These are phyloP conservation scores for Fusarium sp. DNA, from an alignment of 2,329 filamentous ascomycete species.

Conservation along the genomic window DNA sequence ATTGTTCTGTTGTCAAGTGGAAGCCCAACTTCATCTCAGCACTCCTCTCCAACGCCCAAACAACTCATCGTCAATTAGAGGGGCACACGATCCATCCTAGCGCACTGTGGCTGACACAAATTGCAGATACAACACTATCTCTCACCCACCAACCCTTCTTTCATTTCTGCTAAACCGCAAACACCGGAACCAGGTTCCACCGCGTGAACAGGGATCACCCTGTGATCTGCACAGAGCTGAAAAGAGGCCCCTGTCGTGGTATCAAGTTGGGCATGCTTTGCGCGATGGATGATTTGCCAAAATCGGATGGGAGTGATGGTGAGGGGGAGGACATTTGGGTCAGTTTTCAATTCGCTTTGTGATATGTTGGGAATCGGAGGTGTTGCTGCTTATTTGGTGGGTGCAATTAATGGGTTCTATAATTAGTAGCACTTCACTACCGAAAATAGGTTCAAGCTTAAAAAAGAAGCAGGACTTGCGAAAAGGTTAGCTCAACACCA, in stretches of 20 bases:
- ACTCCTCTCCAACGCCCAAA: not conserved
- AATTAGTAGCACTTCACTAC: not conserved
- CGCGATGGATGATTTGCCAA: conserved; percentile 1
- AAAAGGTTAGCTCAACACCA: no score
- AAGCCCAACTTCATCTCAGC: not conserved
- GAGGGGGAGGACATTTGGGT: not conserved
- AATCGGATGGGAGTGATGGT: not conserved
- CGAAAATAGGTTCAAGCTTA: not conserved
- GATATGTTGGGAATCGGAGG: not conserved
- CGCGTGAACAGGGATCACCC: conserved; percentile 7
- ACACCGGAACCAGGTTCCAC: not conserved
- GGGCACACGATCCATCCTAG: conserved; percentile 12
- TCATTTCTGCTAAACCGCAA: not conserved
- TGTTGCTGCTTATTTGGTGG: not conserved
- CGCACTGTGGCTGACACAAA: conserved; percentile 18
- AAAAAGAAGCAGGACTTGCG: no score
- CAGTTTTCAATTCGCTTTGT: not conserved
- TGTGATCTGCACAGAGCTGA: conserved; percentile 30
- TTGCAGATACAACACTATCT: not conserved
- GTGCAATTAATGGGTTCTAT: not conserved
- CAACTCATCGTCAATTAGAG: conserved; percentile 20
- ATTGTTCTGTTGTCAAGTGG: not conserved
- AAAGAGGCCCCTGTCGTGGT: conserved; percentile 3
- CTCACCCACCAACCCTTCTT: rapidly evolving
- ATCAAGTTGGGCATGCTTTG: conserved; percentile 13